Evolutionary conservation across 169 alveolate species (phyloP).

Genomic region (Plasmodium coatneyi): DNA sequence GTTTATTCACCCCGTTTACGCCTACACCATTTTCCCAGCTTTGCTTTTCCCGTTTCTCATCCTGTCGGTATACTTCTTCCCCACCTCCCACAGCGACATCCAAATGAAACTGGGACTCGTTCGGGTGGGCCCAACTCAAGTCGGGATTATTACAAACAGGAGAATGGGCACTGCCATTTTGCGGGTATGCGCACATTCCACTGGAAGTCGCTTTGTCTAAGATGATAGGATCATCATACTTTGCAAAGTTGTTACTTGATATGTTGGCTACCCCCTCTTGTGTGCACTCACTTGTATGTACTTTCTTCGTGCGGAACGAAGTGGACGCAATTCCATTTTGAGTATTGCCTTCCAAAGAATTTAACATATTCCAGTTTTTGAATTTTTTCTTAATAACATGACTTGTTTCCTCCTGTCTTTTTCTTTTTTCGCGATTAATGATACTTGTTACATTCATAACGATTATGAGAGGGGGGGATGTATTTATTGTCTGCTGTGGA

Average conservation of each 20-base stretch:
- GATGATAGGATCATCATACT: background rate
- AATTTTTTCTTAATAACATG: slow-evolving; percentile 64
- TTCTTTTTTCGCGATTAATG: slow-evolving; percentile 58
- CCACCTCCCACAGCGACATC: background rate
- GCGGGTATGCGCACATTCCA: background rate
- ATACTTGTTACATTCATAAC: slow-evolving; percentile 66
- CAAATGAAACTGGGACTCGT: background rate
- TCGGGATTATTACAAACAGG: background rate
- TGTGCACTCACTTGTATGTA: background rate
- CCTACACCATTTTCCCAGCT: background rate
- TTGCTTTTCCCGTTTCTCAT: background rate
- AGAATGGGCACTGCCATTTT: background rate
- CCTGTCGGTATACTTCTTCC: background rate
- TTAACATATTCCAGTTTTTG: slow-evolving; percentile 58
- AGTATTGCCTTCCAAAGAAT: background rate
- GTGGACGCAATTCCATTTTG: slow-evolving; percentile 26
- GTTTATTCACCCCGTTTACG: background rate
- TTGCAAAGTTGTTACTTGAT: background rate
- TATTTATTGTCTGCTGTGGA: background rate
- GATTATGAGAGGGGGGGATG: slow-evolving; percentile 22
- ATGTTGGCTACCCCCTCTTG: background rate
- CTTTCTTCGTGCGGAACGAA: slow-evolving; percentile 38
- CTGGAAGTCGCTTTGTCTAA: background rate
- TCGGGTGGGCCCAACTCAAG: background rate
- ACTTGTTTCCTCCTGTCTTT: slow-evolving; percentile 73